phyloP scores from a whole-genome alignment of 2,329 filamentous ascomycete species.

The Rhinocladiella similis region DNA sequence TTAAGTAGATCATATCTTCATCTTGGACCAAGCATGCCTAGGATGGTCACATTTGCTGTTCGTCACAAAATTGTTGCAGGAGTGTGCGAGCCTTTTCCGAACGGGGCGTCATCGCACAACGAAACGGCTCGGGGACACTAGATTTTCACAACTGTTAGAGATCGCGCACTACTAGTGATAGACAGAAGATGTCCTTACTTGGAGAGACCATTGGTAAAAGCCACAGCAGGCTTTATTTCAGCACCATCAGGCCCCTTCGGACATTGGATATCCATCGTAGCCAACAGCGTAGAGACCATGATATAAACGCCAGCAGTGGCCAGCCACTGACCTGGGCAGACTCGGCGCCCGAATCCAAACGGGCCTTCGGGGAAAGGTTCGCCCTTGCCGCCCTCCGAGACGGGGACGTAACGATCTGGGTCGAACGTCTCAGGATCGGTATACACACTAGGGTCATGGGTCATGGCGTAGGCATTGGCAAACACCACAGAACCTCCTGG shows the following conservation, averaged over 20 bases:
- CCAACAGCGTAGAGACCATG: slow-evolving; percentile 55
- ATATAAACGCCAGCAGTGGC: slow-evolving; percentile 45
- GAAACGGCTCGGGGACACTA: slow-evolving; percentile 4
- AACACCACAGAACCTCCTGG: slow-evolving; percentile 44
- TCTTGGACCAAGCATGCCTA: too few species aligned
- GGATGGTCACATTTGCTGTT: neutral
- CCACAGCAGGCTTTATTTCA: slow-evolving; percentile 30
- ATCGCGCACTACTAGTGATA: neutral
- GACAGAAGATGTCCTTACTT: neutral
- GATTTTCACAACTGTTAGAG: neutral
- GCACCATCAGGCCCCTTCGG: slow-evolving; percentile 40
- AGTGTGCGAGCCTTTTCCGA: neutral
- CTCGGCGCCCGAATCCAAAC: slow-evolving; percentile 52
- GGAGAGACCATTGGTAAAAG: slow-evolving; percentile 3
- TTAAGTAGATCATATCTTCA: too few species aligned
- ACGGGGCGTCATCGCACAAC: slow-evolving; percentile 1
- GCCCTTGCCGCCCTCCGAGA: slow-evolving; percentile 3
- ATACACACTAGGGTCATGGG: slow-evolving; percentile 40
- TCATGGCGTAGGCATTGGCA: slow-evolving; percentile 18
- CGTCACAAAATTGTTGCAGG: neutral
- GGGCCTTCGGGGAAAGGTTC: slow-evolving; percentile 38
- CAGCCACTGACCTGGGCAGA: slow-evolving; percentile 41
- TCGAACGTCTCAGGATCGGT: slow-evolving; percentile 40
- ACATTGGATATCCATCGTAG: slow-evolving; percentile 13
- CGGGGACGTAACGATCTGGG: slow-evolving; percentile 43